These are phyloP conservation scores for Panellus pusillus DNA, from an alignment of 768 basidiomycete genomes.

Conservation along the genomic window DNA sequence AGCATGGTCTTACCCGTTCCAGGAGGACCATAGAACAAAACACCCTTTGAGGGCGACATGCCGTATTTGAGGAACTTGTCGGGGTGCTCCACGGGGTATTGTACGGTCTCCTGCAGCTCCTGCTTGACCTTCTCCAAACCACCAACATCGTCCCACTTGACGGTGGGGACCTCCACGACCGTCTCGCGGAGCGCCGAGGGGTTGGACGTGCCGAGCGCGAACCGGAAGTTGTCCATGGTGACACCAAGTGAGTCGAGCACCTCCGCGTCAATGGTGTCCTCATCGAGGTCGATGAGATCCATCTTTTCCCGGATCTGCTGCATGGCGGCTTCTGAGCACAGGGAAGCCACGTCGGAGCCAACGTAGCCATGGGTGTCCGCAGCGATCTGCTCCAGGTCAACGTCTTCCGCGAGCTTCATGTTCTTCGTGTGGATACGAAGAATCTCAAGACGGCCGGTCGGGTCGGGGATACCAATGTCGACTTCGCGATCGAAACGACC, in stretches of 20 bases:
- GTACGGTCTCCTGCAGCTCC: slow-evolving; percentile 98
- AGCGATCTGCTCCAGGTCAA: slow-evolving; percentile 98
- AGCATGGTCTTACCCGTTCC: slow-evolving; percentile 99
- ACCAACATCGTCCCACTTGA: slow-evolving; percentile 99
- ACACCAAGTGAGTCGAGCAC: slow-evolving; percentile 98
- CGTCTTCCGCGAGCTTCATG: slow-evolving; percentile 97
- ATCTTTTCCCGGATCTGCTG: slow-evolving; percentile 99
- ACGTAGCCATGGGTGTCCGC: slow-evolving; percentile 99
- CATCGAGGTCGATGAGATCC: slow-evolving; percentile 94
- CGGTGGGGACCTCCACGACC: slow-evolving; percentile 97
- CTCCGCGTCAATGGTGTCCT: slow-evolving; percentile 99
- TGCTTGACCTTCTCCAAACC: slow-evolving; percentile 99
- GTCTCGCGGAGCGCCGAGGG: slow-evolving; percentile 99
- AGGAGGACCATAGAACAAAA: slow-evolving; percentile 98
- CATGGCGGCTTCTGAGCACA: slow-evolving; percentile 99
- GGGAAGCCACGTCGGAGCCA: slow-evolving; percentile 94
- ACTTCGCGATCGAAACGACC: slow-evolving; percentile 99
- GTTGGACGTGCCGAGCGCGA: slow-evolving; percentile 95
- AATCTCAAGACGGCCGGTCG: slow-evolving; percentile 97
- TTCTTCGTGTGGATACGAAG: slow-evolving; percentile 99
- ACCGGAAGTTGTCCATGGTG: slow-evolving; percentile 99
- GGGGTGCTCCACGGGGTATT: slow-evolving; percentile 99
- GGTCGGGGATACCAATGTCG: slow-evolving; percentile 99
- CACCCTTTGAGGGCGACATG: slow-evolving; percentile 99
- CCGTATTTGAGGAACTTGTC: slow-evolving; percentile 99